Evolutionary conservation across 1,284 basidiomycete genomes (phyloP), one percentile per base, ranked within the genome.

Genomic region (Exobasidium rhododendri): DNA sequence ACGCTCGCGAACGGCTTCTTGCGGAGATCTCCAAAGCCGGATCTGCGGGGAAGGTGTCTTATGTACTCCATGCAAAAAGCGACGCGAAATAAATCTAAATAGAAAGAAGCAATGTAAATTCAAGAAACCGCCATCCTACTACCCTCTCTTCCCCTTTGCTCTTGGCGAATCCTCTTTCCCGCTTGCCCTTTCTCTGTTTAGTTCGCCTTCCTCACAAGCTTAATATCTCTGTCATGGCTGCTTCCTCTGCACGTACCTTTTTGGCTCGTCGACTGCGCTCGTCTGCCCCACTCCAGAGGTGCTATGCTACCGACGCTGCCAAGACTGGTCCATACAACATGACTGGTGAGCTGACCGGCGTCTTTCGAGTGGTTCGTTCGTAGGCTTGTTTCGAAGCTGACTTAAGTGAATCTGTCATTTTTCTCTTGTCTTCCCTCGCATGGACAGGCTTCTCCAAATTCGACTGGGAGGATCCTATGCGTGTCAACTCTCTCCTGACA

Each of bases 401-500:
- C 14, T 3, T 58, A 17, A 14, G 10, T 14, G 11, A 17, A 31
- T 45, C 26, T 7, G 14, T 62, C 11, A n/a, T 29, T 2, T 4
- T 14, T 4, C 47, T 17, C 4, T 53, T 26, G n/a, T 28, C 31
- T 22, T 53, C 43, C 35, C 14, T n/a, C 35, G 17, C 35, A 40
- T 40, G 10, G 7, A 44, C 59, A 81, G 80, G 81, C 58, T 84
- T 85, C 70, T 83, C 82, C 53, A 85, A 85, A 67, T 89, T 86
- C 73, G 81, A 88, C 69, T 89, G 88, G 87, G 86, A 89, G 84
- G 88, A 69, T 45, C 73, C 74, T 26, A 58, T 65, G 52, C 17
- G 57, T 7, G 30, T 59, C 28, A 45, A 63, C 17, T 58, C 75
- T 46, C 61, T 66, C n/a, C 83, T 97, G 55, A 91, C 90, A 0